Evolutionary conservation across 2,329 filamentous ascomycete genomes (phyloP), one percentile per base, ranked within the genome.

Genomic region (Xylaria sp.): DNA sequence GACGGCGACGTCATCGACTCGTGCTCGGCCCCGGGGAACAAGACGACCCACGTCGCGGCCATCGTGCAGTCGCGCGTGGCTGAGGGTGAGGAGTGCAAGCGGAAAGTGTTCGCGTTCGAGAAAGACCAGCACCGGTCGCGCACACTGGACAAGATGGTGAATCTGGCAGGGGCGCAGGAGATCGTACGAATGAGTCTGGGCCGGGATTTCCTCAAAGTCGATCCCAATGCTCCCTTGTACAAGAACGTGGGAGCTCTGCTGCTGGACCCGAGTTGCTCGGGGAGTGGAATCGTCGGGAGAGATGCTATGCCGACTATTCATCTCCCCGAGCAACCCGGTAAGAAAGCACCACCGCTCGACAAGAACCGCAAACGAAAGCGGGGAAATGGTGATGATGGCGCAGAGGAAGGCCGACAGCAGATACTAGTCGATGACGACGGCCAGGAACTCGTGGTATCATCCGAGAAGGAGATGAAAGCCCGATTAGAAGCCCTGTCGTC

Each of bases 11-110:
- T 97, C 9, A 88, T 98, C n/a, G 96, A 99, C 79, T 93, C 93
- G 0, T 98, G 95, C 78, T 93, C 96, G 0, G 96, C 96, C 0
- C 96, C 96, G 1, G 96, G 96, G 6, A 99, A 99, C 80, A 99
- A 99, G 81, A 98, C 96, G 1, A 98, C 95, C 8, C 96, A 98
- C 78, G 81, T 97, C 55, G 94, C 94, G 0, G 91, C 93, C 1
- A 88, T 97, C 4, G 76, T 96, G 57, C 83, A 78, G 60, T 81
- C 79, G 57, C 81, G 81, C 60, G 77, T 77, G 3, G 78, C 79
- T 0, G 81, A 80, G 67, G 77, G 76, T 23, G 78, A 74, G 34
- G 71, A 67, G 20, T 69, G 73, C 34, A 52, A 48, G 48, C 75
- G 83, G 57, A 84, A 78, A 25, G 90, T 99, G 28, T 89, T 90